Evolutionary conservation across 768 basidiomycete genomes (phyloP), one percentile per base, ranked within the genome.

Genomic region (Agrocybe chaxingu): DNA sequence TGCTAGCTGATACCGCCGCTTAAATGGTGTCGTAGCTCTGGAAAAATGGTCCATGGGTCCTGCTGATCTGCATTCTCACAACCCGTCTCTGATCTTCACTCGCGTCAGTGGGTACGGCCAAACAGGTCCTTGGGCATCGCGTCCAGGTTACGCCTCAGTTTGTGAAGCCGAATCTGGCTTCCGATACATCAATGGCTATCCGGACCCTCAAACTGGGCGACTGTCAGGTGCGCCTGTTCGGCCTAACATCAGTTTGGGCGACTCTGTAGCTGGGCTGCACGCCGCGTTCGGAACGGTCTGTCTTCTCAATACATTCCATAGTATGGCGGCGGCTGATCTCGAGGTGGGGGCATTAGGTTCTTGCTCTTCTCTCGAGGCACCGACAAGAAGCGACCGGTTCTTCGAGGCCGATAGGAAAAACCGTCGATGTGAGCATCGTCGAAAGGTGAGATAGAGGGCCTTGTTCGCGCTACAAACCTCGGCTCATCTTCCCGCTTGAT

Each of bases 141-240:
- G 84, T 8, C 84, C 85, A 4, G 85, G 86, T 13, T 88, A 83
- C 53, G 85, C 86, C 2, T 84, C 85, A 4, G 85, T 88, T 3
- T 88, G 85, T 55, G 86, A 88, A 67, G 85, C 84, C 0, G 84
- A 88, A 52, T 82, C 85, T 2, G 85, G 86, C 2, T 88, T 87
- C 62, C 74, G 86, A 82, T 85, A 80, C 60, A 85, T 88, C 59
- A 88, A 88, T 47, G 85, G 86, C 1, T 76, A 79, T 37, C 78
- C 79, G 2, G 79, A 86, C 59, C 60, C 73, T 2, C 66, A 74
- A 51, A 79, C 78, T 0, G 78, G 79, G 16, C 70, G 69, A 31
- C 65, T 86, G 36, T 70, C 70, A 13, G 85, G 85, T 0, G 81
- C 85, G 2, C 85, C 85, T 4, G 79, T 85, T 1, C 69, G 85